phyloP scores from a whole-genome alignment of 129 eudicot species.

The Arctium lappa region DNA sequence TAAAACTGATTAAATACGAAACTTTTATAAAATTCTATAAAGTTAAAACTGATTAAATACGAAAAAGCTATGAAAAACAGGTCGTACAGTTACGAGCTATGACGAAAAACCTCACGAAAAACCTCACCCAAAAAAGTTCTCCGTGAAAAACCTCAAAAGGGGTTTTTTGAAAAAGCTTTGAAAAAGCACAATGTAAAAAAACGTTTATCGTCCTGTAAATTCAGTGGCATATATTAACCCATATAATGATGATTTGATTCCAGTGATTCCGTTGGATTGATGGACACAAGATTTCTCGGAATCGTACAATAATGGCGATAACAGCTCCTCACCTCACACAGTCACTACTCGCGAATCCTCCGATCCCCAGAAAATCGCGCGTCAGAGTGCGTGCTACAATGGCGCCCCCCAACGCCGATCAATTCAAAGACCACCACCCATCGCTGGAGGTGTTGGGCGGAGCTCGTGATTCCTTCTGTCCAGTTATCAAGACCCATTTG shows the following conservation, averaged over 20 bases:
- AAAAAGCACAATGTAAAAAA: too few relatives aligned
- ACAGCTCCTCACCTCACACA: conserved; percentile 4
- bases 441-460: conserved; percentile 76
- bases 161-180: too few relatives aligned
- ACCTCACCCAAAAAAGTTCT: too few relatives aligned
- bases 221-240: background rate
- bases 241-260: background rate
- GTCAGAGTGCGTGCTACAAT: background rate
- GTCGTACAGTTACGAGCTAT: too few relatives aligned
- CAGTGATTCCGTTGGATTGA: background rate
- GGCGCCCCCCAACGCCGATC: background rate
- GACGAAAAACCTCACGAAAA: too few relatives aligned
- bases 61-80: too few relatives aligned
- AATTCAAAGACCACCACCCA: conserved; percentile 21
- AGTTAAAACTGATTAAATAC: too few relatives aligned
- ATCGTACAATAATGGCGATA: background rate
- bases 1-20: too few relatives aligned
- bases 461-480: conserved; percentile 40
- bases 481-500: conserved; percentile 44
- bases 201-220: background rate
- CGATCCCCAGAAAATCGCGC: background rate
- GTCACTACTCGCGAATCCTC: background rate
- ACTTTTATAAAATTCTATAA: too few relatives aligned
- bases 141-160: too few relatives aligned
- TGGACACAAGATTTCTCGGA: background rate